phyloP scores from a whole-genome alignment of 179 eudicot genomes.

The Kewa caespitosa region DNA sequence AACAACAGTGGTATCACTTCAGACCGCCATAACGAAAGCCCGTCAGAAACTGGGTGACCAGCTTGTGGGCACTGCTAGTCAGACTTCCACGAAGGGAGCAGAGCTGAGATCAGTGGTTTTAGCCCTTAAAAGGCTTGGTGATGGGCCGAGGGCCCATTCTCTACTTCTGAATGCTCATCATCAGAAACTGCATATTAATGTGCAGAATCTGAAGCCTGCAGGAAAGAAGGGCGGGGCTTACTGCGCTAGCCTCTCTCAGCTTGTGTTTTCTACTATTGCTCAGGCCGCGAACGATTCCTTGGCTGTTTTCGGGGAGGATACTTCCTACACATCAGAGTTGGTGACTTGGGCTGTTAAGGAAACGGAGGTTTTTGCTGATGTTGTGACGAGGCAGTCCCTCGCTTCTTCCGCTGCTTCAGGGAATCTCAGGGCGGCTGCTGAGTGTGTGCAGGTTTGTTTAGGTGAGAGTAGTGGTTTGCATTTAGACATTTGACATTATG shows the following conservation, averaged over 20 bases:
- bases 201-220: constrained; percentile 44
- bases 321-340: constrained; percentile 66
- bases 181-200: constrained; percentile 39
- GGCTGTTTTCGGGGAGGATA: constrained; percentile 68
- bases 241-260: constrained; percentile 53
- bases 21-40: constrained; percentile 47
- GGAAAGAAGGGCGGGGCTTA: constrained; percentile 36
- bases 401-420: constrained; percentile 71
- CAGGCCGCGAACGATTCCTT: constrained; percentile 74
- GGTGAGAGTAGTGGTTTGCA: too few relatives aligned
- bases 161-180: constrained; percentile 65
- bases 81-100: constrained; percentile 58
- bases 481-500: too few relatives aligned
- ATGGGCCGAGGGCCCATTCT: constrained; percentile 73
- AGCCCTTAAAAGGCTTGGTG: constrained; percentile 72
- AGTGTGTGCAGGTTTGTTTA: constrained; percentile 63
- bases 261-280: constrained; percentile 74
- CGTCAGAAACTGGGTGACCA: constrained; percentile 66
- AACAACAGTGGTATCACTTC: constrained; percentile 39
- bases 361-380: constrained; percentile 46
- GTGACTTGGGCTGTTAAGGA: constrained; percentile 81
- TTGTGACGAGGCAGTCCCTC: constrained; percentile 52
- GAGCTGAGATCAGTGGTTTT: constrained; percentile 66
- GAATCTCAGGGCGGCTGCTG: constrained; percentile 54
- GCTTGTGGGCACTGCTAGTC: constrained; percentile 59